Base-by-base conservation (phyloP, 2,329 filamentous ascomycete species). In the Tolypocladium sp. region DNA sequence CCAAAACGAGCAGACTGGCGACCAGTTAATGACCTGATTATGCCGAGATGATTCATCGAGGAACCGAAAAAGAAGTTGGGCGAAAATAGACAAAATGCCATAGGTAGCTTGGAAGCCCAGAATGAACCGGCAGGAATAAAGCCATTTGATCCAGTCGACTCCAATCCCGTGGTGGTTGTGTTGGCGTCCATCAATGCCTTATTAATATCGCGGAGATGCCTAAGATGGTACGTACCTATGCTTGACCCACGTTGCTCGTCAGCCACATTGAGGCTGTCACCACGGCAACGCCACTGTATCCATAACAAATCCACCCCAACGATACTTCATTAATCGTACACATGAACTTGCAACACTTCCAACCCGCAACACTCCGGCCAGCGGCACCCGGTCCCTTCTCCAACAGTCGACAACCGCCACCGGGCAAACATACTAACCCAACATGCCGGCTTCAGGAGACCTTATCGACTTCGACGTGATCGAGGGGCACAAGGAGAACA, bases 401-500 rank as follows among this genome's bases (percentile, higher is more conserved):
- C 44, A 58, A 51, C 44, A 57, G 30, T 51, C 33, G 17, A 60
- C 15, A 41, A 37, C 46, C 61, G 53, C 54, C 61, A n/a, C 53
- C 58, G 51, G 56, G 61, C 63, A 61, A 61, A 58, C 53, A 62
- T 57, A 67, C 62, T 64, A 64, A 70, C 60, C 58, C 63, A 74
- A 68, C 67, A 85, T 85, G 77, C 76, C 77, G 63, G 65, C 67
- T 42, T 73, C 76, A 62, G 74, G 76, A 61, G 83, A 87, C 65
- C 73, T 85, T 44, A 84, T 88, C 70, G 77, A 86, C 76, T 97
- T 99, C 77, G 90, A 96, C 68, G 84, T 97, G 63, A 97, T 99
- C 75, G 94, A 99, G 77, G 85, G 84, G 54, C 92, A 97, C 68
- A 99, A 99, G 76, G 94, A 99, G 77, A 99, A 99, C 75, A 97